Conservation (phyloP, 2,329 filamentous ascomycete species). For the Colletotrichum sp. region DNA sequence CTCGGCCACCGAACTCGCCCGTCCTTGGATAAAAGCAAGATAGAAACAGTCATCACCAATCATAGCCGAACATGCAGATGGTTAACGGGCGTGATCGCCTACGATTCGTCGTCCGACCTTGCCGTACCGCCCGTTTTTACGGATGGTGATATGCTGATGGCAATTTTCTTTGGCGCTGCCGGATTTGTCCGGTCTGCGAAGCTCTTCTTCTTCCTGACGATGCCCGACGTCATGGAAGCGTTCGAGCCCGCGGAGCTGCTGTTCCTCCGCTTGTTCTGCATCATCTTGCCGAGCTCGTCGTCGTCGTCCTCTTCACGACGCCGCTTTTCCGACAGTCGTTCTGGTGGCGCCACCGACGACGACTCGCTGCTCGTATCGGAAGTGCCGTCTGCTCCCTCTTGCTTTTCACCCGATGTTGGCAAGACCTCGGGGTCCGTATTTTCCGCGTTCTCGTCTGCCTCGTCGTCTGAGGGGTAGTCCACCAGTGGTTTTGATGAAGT, state of each 20-base stretch:
- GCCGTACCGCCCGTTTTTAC: conserved; percentile 44
- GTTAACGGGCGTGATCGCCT: conserved; percentile 15
- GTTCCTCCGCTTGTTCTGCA: conserved; percentile 67
- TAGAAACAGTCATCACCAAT: conserved; percentile 14
- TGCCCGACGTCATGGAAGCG: conserved; percentile 38
- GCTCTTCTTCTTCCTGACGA: conserved; percentile 51
- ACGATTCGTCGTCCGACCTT: conserved; percentile 46
- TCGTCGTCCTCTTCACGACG: conserved; percentile 93
- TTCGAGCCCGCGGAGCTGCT: conserved; percentile 56
- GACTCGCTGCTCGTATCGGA: conserved; percentile 20
- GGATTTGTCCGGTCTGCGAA: conserved; percentile 46
- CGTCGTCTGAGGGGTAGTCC: conserved; percentile 92
- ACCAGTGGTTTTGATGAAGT: conserved; percentile 77
- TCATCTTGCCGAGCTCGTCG: conserved; percentile 86
- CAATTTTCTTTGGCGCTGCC: conserved; percentile 57
- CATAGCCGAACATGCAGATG: not conserved
- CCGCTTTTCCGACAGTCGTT: conserved; percentile 86
- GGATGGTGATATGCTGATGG: conserved; percentile 60
- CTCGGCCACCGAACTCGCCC: conserved; percentile 9
- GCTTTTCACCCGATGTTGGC: conserved; percentile 25
- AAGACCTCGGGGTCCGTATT: conserved; percentile 61
- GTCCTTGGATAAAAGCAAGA: conserved; percentile 13
- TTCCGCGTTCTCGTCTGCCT: conserved; percentile 65
- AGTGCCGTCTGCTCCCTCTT: conserved; percentile 22
- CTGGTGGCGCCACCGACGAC: conserved; percentile 61